These are phyloP conservation scores for Gypsophila paniculata DNA, from an alignment of 179 eudicot genomes.

Conservation along the genomic window DNA sequence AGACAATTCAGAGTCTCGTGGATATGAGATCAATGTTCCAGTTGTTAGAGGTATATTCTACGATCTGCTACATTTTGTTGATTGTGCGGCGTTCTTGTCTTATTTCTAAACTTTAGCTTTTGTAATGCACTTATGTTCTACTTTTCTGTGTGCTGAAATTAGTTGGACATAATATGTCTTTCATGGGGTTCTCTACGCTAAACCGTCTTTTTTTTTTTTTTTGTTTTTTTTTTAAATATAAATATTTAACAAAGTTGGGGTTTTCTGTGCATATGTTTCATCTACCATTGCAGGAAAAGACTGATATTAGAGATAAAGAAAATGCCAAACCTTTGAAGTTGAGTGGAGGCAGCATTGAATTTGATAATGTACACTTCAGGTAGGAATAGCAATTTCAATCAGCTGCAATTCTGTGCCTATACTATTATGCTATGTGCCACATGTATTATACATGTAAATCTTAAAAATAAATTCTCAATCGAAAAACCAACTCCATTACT, in stretches of 20 bases:
- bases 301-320: slow-evolving; percentile 68
- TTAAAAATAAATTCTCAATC: not conserved
- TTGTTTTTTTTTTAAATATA: too few relatives aligned
- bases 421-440: not conserved
- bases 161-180: not conserved
- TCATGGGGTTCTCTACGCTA: not conserved
- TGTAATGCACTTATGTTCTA: not conserved
- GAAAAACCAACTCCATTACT: not conserved
- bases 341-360: slow-evolving; percentile 70
- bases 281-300: slow-evolving; percentile 50
- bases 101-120: not conserved
- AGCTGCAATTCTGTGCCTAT: not conserved
- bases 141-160: not conserved
- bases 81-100: not conserved
- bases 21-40: slow-evolving; percentile 98
- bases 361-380: slow-evolving; percentile 91
- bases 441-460: not conserved
- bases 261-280: slow-evolving; percentile 2
- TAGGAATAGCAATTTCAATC: slow-evolving; percentile 21
- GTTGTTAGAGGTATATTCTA: slow-evolving; percentile 67
- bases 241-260: not conserved
- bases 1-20: slow-evolving; percentile 85
- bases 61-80: slow-evolving; percentile 13
- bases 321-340: slow-evolving; percentile 70
- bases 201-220: too few relatives aligned